Evolutionary conservation across 306 rosid species (phyloP), one percentile per base, ranked within the genome.

Genomic region (Datisca glomerata): DNA sequence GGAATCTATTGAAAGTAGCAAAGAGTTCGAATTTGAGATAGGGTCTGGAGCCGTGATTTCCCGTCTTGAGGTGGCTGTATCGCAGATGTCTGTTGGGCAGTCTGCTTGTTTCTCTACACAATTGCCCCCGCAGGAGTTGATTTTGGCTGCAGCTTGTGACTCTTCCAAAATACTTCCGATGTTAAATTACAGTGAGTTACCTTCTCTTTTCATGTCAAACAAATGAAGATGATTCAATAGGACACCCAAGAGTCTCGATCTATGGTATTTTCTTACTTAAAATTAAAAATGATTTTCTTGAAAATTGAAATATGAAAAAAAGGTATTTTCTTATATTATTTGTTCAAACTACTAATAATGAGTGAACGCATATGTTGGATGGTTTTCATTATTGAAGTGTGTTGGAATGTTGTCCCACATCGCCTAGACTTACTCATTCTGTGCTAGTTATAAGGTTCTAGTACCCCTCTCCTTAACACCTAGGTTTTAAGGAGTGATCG

Each of bases 21-120:
- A 78, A 28, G 91, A 75, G 20, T 78, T 78, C 46, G 98, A 89
- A 78, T 89, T 89, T 78, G 98, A 89, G 68, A 64, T 89, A 33
- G 93, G 93, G 33, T 70, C 70, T 13, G 72, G 85, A 54, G 71
- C 86, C 17, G 75, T 84, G 47, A 52, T 59, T 59, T 63, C 76
- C 16, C 53, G 60, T 48, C 36, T 89, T 41, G 98, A 89, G 70
- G 57, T 56, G 69, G 77, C 68, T 68, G 75, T 89, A 55, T 57
- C 20, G 63, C 84, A 70, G 65, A 70, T 89, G 84, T 70, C 81
- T 52, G 77, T 75, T 47, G 93, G 80, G 46, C 98, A 84, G 79
- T 59, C 70, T 47, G 91, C 91, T 43, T 59, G 50, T 66, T 80
- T 84, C 63, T 41, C 47, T 21, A 51, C 21, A 11, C 70, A 66